Evolutionary conservation across 2,329 filamentous ascomycete genomes (phyloP).

Genomic region (Pyrenophora tritici-repentis): DNA sequence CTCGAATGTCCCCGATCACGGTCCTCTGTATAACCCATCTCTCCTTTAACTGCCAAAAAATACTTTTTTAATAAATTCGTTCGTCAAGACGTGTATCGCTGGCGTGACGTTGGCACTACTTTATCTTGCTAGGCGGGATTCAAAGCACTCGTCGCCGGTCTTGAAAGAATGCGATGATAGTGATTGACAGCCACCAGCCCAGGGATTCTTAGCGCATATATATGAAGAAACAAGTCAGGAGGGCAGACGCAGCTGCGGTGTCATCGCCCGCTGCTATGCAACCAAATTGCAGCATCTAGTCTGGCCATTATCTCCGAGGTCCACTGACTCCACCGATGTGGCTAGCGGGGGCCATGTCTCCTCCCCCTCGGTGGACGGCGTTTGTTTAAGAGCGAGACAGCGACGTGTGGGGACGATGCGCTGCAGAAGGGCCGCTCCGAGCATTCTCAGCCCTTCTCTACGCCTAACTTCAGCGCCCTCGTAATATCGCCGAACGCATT

Average conservation of each 20-base stretch:
- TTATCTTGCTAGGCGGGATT: not conserved
- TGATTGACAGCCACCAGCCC: not conserved
- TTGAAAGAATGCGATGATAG: not conserved
- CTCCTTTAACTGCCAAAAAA: not conserved
- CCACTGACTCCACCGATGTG: not conserved
- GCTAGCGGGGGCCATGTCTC: slow-evolving; percentile 1
- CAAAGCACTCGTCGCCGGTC: not conserved
- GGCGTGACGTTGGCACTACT: not conserved
- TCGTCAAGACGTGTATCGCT: too few relatives aligned
- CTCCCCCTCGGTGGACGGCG: slow-evolving; percentile 19
- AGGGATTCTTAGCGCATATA: not conserved
- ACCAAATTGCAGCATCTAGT: not conserved
- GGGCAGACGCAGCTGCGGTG: not conserved
- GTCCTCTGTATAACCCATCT: slow-evolving; percentile 24
- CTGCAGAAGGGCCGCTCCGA: not conserved
- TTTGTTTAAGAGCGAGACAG: slow-evolving; percentile 19
- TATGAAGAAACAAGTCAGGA: not conserved
- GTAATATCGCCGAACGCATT: too few relatives aligned
- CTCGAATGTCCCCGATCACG: slow-evolving; percentile 26
- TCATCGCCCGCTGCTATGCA: not conserved
- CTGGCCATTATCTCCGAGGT: slow-evolving; percentile 14
- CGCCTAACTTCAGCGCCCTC: too few relatives aligned
- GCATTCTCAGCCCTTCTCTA: not conserved
- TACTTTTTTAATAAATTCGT: too few relatives aligned
- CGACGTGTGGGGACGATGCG: not conserved